Evolutionary conservation across 106 monocot genomes (phyloP).

Genomic region (Amphibolis antarctica): DNA sequence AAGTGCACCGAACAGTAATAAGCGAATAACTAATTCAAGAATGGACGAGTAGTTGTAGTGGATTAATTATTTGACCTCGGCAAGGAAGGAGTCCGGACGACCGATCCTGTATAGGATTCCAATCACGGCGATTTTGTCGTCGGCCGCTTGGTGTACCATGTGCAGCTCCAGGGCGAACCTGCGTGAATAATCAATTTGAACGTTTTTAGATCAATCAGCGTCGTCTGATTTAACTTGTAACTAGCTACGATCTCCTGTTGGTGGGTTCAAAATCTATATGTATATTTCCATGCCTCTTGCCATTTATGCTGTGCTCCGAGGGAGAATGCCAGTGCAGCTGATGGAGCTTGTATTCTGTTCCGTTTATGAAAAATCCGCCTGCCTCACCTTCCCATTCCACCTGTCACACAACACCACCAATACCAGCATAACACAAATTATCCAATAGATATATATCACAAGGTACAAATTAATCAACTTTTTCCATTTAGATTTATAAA

Average conservation of each 20-base stretch:
- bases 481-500: background rate
- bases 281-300: conserved; percentile 21
- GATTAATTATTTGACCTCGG: conserved; percentile 8
- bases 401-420: no score
- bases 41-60: background rate
- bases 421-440: no score
- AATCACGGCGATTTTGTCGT: conserved; percentile 40
- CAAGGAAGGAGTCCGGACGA: conserved; percentile 31
- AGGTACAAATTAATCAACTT: no score
- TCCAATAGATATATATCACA: no score
- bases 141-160: conserved; percentile 41
- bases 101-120: conserved; percentile 55
- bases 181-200: no score
- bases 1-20: no score
- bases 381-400: conserved; percentile 18
- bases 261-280: background rate
- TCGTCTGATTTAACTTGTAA: background rate
- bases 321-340: conserved; percentile 59
- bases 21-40: no score
- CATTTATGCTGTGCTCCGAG: conserved; percentile 54
- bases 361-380: conserved; percentile 20
- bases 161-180: conserved; percentile 51
- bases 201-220: background rate
- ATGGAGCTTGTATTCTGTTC: conserved; percentile 33
- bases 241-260: background rate